phyloP scores from a whole-genome alignment of 441 rosid species.

The Gossypium gossypioides region DNA sequence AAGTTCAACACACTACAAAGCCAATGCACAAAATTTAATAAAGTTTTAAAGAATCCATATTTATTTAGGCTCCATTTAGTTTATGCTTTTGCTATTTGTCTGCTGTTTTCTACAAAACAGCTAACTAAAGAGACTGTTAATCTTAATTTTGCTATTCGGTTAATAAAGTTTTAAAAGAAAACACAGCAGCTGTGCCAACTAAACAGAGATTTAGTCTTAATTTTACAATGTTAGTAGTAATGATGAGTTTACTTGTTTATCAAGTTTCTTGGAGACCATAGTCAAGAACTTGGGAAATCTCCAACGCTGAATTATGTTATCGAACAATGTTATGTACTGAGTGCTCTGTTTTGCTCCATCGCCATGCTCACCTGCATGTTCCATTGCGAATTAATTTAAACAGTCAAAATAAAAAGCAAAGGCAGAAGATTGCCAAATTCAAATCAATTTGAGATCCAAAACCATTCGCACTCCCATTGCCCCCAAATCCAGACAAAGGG shows the following conservation, averaged over 20 bases:
- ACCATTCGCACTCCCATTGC: neutral
- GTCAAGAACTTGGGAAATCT: constrained; percentile 59
- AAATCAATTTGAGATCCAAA: neutral
- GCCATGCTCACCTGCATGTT: constrained; percentile 35
- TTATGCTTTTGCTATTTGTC: neutral
- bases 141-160: neutral
- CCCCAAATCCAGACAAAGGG: neutral
- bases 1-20: constrained; percentile 44
- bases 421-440: neutral
- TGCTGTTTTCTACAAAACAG: neutral
- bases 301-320: constrained; percentile 57
- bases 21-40: constrained; percentile 1
- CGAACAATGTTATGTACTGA: constrained; percentile 50
- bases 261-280: constrained; percentile 35
- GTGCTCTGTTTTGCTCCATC: constrained; percentile 36
- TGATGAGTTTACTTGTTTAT: constrained; percentile 33
- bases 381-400: neutral
- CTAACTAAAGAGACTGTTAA: neutral
- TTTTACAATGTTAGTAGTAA: neutral
- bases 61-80: neutral
- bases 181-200: neutral
- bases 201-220: neutral
- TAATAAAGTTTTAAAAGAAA: neutral
- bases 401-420: neutral
- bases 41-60: neutral